Conservation (phyloP, 75 land plant genomes). For the Chamaecyparis obtusa region DNA sequence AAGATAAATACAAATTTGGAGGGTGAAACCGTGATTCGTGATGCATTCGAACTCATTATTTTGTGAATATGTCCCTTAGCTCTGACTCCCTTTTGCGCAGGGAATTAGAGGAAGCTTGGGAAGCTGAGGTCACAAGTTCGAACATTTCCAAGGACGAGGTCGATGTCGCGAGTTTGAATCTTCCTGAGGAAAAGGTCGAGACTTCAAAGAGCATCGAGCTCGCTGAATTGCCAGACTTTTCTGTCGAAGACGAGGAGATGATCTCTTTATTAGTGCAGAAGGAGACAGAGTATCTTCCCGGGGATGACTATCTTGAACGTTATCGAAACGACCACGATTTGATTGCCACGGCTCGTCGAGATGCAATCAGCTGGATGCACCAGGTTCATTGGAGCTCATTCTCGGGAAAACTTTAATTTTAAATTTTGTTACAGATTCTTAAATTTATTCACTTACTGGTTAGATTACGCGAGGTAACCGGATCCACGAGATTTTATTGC, state of each 20-base stretch:
- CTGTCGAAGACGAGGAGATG: conserved; percentile 21
- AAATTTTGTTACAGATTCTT: neutral
- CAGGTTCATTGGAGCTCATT: conserved; percentile 39
- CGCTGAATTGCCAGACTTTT: neutral
- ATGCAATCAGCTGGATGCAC: conserved; percentile 69
- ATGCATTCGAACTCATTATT: too few species aligned
- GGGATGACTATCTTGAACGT: conserved; percentile 46
- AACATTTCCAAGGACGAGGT: too few species aligned
- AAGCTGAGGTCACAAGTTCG: too few species aligned
- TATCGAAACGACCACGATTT: conserved; percentile 34
- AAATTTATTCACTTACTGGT: too few species aligned
- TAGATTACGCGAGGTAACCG: neutral
- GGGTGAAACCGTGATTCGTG: too few species aligned
- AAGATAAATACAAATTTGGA: too few species aligned
- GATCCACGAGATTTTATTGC: neutral
- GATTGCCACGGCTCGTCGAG: conserved; percentile 45
- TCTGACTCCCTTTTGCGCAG: too few species aligned
- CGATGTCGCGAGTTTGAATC: neutral
- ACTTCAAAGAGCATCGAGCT: too few species aligned
- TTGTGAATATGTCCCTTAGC: too few species aligned
- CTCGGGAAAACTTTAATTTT: too few species aligned
- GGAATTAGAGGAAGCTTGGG: too few species aligned
- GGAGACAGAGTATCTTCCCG: conserved; percentile 61
- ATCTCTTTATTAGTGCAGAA: conserved; percentile 41
- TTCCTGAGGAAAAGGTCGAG: neutral